Conservation (phyloP, 2,329 filamentous ascomycete genomes). For the Colletotrichum lindemuthianum region DNA sequence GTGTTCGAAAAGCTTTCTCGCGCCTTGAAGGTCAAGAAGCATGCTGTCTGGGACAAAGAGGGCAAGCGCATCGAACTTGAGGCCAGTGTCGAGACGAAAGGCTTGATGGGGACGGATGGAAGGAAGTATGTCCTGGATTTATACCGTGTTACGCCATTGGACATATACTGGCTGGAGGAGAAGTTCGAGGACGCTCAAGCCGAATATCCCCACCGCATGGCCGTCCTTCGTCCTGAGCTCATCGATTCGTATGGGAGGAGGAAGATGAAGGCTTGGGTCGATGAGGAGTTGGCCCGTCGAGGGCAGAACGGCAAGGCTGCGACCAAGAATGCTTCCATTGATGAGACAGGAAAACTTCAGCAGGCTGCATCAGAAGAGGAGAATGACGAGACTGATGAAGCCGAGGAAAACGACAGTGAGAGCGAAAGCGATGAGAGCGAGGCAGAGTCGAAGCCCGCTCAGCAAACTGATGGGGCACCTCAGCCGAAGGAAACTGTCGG, state of each 20-base stretch:
- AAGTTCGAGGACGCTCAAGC: conserved; percentile 51
- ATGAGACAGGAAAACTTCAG: conserved; percentile 42
- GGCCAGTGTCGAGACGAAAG: conserved; percentile 97
- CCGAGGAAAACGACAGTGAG: conserved; percentile 28
- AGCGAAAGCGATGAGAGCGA: conserved; percentile 50
- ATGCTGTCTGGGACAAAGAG: conserved; percentile 98
- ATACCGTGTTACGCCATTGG: conserved; percentile 92
- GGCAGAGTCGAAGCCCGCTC: conserved; percentile 47
- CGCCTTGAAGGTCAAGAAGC: conserved; percentile 89
- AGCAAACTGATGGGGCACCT: conserved; percentile 33
- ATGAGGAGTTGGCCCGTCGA: conserved; percentile 77
- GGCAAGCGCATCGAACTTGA: conserved; percentile 89
- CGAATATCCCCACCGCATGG: conserved; percentile 94
- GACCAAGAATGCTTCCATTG: conserved; percentile 43
- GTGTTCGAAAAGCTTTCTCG: conserved; percentile 93
- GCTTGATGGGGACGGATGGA: conserved; percentile 94
- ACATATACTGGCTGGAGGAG: conserved; percentile 91
- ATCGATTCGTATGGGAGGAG: conserved; percentile 85
- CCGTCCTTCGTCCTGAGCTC: conserved; percentile 88
- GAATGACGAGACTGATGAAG: conserved; percentile 40
- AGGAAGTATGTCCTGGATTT: conserved; percentile 97
- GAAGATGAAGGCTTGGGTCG: conserved; percentile 91
- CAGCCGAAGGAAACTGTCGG: conserved; percentile 38
- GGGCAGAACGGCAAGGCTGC: conserved; percentile 52
- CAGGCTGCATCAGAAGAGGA: conserved; percentile 38